Evolutionary conservation across 2,329 filamentous ascomycete species (phyloP), one percentile per base, ranked within the genome.

Genomic region (Ceratocystiopsis brevicomis): DNA sequence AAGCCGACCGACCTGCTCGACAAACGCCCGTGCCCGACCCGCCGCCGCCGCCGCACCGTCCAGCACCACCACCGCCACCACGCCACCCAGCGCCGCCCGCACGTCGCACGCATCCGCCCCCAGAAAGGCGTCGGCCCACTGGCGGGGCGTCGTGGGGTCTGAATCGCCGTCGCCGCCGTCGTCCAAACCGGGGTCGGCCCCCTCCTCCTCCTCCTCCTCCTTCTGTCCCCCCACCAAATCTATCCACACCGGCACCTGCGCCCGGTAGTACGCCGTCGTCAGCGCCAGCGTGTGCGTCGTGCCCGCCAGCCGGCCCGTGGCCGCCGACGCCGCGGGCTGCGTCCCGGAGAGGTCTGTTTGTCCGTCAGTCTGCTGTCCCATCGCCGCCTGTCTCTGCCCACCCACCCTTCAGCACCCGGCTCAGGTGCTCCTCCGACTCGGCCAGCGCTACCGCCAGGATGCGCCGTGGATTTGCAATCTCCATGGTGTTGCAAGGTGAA

Each of bases 241-340:
- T n/a, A 81, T 63, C 77, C 77, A 81, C 50, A 81, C 63, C 38
- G 76, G 74, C 4, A 81, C 62, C 0, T 62, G 62, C 43, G 73
- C 66, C 19, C 59, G 65, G 61, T 80, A 81, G 61, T 81, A 81
- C 14, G 61, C 52, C 17, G 74, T 81, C 47, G 64, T 63, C 44
- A 81, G 59, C 10, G 58, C 46, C 32, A 76, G 64, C 38, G 59
- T 55, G 52, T 79, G 76, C 15, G 75, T 74, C 33, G 65, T 67
- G 21, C 77, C 76, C 1, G 76, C 75, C 32, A 77, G 60, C 3
- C 44, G 42, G 16, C 37, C 44, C n/a, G 37, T 44, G 5, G 25
- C 25, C 12, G 19, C 43, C 13, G 41, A 39, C 15, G 53, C 48
- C 35, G 44, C 32, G 1, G 49, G 50, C 10, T 55, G 53, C 4